Evolutionary conservation across 345 rosid genomes (phyloP).

Genomic region (Lenwebbia sp.): DNA sequence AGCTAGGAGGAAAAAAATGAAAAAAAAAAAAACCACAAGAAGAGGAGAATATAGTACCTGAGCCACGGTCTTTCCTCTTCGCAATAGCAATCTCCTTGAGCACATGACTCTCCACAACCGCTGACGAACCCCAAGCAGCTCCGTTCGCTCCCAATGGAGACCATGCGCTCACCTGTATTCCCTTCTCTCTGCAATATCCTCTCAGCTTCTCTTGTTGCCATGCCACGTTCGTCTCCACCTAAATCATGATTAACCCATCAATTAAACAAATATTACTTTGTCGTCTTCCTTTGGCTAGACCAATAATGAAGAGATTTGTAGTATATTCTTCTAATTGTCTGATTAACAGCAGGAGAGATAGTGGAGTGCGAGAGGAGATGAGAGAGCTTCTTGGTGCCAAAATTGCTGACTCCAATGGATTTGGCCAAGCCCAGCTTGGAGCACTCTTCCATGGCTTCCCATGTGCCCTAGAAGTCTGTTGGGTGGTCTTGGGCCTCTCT

Average conservation of each 20-base stretch:
- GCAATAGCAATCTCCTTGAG: neutral
- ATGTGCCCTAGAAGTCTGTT: no score
- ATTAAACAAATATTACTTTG: no score
- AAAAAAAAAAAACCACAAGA: no score
- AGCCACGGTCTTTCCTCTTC: neutral
- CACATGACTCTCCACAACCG: neutral
- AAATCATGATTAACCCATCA: neutral
- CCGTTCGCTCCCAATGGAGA: conserved; percentile 11
- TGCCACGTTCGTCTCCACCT: conserved; percentile 7
- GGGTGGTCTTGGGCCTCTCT: no score
- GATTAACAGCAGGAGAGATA: conserved; percentile 12
- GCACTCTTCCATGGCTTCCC: conserved; percentile 24
- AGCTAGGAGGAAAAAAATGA: no score
- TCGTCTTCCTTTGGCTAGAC: conserved; percentile 5
- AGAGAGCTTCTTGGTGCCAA: conserved; percentile 7
- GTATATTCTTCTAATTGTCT: no score
- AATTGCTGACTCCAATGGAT: conserved; percentile 22
- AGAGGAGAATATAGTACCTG: no score
- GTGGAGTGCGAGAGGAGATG: neutral
- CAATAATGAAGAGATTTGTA: no score
- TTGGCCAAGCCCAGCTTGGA: conserved; percentile 9
- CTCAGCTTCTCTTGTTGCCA: conserved; percentile 5
- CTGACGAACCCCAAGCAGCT: conserved; percentile 3
- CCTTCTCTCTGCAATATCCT: conserved; percentile 3
- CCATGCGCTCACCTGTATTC: conserved; percentile 3